phyloP scores from a whole-genome alignment of 1,284 basidiomycete genomes.

The Neonothopanus nambi region DNA sequence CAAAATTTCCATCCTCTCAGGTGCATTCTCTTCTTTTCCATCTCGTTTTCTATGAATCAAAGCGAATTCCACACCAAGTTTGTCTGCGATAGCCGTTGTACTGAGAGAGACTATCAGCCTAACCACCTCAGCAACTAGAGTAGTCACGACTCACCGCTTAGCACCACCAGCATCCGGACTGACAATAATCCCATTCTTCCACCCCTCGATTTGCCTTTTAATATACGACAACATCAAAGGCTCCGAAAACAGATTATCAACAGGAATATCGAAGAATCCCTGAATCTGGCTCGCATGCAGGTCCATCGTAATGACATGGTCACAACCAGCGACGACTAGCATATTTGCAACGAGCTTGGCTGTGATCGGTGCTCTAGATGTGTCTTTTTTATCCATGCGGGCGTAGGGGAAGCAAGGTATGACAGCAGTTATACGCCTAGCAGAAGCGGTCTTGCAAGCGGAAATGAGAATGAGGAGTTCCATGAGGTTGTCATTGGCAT shows the following conservation, averaged over 20 bases:
- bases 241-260: conserved; percentile 94
- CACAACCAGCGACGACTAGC: conserved; percentile 93
- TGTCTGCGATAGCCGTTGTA: conserved; percentile 93
- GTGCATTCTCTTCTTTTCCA: conserved; percentile 53
- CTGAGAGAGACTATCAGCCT: conserved; percentile 43
- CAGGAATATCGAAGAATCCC: conserved; percentile 99
- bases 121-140: conserved; percentile 5
- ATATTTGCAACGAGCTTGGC: conserved; percentile 99
- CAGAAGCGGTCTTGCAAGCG: conserved; percentile 97
- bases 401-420: conserved; percentile 98
- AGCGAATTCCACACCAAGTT: conserved; percentile 94
- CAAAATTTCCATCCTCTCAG: conserved; percentile 88
- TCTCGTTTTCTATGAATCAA: conserved; percentile 93
- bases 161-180: conserved; percentile 98
- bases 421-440: conserved; percentile 95
- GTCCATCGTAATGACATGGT: conserved; percentile 99
- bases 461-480: conserved; percentile 89
- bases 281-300: conserved; percentile 98
- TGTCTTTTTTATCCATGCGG: conserved; percentile 98
- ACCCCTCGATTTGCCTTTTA: conserved; percentile 83
- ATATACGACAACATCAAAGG: conserved; percentile 89
- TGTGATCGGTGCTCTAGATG: conserved; percentile 94
- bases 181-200: conserved; percentile 92
- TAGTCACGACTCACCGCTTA: conserved; percentile 71
- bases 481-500: conserved; percentile 87